Base-by-base conservation (phyloP, 2,329 filamentous ascomycete species). In the Arthrobotrys entomopaga region DNA sequence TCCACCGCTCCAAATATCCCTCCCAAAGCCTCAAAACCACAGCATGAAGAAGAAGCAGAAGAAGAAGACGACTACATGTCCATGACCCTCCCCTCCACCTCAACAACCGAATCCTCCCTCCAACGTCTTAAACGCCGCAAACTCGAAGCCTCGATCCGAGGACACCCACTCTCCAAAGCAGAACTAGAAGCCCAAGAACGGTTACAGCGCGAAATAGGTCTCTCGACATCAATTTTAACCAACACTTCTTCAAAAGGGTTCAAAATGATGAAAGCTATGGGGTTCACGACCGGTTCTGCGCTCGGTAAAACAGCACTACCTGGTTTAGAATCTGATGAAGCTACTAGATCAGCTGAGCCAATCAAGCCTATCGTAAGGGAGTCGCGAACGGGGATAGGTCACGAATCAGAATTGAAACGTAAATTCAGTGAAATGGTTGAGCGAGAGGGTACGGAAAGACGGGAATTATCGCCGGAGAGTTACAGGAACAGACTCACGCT, bases 41-140 rank as follows among this genome's bases (percentile, higher is more conserved):
- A 1, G n/a, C n/a, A n/a, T n/a, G n/a, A n/a, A n/a, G n/a, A n/a
- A 50, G 40, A 24, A 0, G 84, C 85, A 1, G 91, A 92, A 5
- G 91, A 93, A 19, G 91, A 93, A 76, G 93, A 97, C 77, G 95
- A 99, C 82, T 98, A 99, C 85, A 96, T 99, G 91, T 92, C 90
- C 78, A 98, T 99, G 94, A 86, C 89, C 13, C 93, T 99, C 80
- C 29, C 29, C 5, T 85, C 87, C 16, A 91, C 96, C 65, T 85
- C 87, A 16, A 80, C 81, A 7, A 40, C 43, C 11, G 65, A 70
- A 48, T 63, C 76, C 5, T 38, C 71, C 3, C 54, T 73, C 13
- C 66, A 77, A 53, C 53, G 61, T 8, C 64, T 59, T 5, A 69
- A 76, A 50, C 49, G 63, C 24, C 71, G 61, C 20, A 74, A 74